Percentiles rank a stretch among this genome's conserved stretches.
Evolutionary conservation across 2,329 filamentous ascomycete genomes (phyloP).

Genomic region (Aspergillus sp.): DNA sequence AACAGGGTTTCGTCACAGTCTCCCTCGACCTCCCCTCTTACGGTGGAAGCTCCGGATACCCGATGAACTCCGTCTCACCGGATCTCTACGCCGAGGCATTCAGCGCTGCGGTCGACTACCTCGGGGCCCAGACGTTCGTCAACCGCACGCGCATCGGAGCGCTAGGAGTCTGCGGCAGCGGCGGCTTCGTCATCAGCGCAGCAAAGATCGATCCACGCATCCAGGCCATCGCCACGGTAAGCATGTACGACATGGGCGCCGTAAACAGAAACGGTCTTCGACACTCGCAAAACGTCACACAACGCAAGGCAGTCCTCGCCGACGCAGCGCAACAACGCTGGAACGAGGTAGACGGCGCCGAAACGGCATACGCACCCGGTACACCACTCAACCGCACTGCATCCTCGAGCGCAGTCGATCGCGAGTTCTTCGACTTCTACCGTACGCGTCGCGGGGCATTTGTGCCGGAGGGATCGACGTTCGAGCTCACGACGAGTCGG

Average conservation of each 20-base stretch:
- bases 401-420: slow-evolving; percentile 24
- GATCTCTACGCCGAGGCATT: slow-evolving; percentile 32
- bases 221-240: slow-evolving; percentile 24
- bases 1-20: slow-evolving; percentile 31
- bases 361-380: slow-evolving; percentile 22
- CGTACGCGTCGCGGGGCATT: slow-evolving; percentile 36
- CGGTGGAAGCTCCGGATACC: slow-evolving; percentile 30
- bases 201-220: slow-evolving; percentile 37
- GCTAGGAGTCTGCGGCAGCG: slow-evolving; percentile 35
- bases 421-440: slow-evolving; percentile 40
- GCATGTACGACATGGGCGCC: slow-evolving; percentile 24
- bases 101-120: slow-evolving; percentile 33
- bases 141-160: slow-evolving; percentile 33
- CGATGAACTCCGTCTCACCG: slow-evolving; percentile 29
- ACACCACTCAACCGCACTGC: slow-evolving; percentile 29
- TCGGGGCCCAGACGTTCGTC: slow-evolving; percentile 26
- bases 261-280: slow-evolving; percentile 19
- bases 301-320: slow-evolving; percentile 23
- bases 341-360: slow-evolving; percentile 23
- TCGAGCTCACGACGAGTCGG: slow-evolving; percentile 35
- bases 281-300: slow-evolving; percentile 16
- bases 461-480: slow-evolving; percentile 24
- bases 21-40: slow-evolving; percentile 30
- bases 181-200: slow-evolving; percentile 36
- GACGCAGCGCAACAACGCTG: slow-evolving; percentile 27